These are phyloP conservation scores for Zygoascus biomembranicola DNA, from an alignment of 805 yeast genomes.

Conservation along the genomic window DNA sequence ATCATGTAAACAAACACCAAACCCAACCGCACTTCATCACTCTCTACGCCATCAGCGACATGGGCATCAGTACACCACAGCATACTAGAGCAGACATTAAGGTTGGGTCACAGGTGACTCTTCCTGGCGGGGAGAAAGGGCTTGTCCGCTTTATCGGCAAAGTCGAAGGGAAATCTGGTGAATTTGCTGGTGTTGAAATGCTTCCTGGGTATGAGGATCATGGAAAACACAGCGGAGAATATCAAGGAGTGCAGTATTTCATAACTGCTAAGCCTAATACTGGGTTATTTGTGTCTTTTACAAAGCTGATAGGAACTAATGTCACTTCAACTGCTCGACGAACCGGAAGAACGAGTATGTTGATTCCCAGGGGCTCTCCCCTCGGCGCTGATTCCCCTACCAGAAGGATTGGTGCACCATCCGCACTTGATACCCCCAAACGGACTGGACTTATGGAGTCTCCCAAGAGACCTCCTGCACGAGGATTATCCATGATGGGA, in stretches of 20 bases:
- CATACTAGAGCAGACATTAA: constrained; percentile 1
- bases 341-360: background rate
- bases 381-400: background rate
- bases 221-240: constrained; percentile 86
- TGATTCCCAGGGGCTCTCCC: background rate
- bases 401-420: background rate
- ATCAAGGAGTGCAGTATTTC: constrained; percentile 63
- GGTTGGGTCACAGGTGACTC: constrained; percentile 29
- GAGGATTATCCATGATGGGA: background rate
- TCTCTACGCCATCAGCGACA: background rate
- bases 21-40: background rate
- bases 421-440: background rate
- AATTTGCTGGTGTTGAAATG: constrained; percentile 82
- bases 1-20: background rate
- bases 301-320: constrained; percentile 21
- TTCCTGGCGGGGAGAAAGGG: constrained; percentile 66
- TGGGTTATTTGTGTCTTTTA: constrained; percentile 59
- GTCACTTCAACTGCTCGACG: background rate
- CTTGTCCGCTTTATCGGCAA: constrained; percentile 62
- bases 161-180: constrained; percentile 64
- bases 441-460: background rate
- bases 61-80: background rate
- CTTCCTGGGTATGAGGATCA: constrained; percentile 50
- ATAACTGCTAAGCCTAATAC: constrained; percentile 52
- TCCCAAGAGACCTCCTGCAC: background rate